Percentiles rank a stretch among this genome's conserved stretches.
phyloP scores from a whole-genome alignment of 345 rosid genomes.

The Melaleuca quinquenervia region DNA sequence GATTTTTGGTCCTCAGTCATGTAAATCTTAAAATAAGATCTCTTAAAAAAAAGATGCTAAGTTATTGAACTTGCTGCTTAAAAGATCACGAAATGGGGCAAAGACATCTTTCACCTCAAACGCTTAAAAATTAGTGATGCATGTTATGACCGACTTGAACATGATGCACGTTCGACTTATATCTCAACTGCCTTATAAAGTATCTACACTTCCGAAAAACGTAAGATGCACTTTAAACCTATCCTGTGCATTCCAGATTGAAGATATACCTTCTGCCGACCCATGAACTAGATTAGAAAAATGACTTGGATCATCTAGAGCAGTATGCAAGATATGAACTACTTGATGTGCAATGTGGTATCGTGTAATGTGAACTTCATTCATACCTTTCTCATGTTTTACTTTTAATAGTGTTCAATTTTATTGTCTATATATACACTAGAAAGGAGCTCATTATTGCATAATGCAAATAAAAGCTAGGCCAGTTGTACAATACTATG shows the following conservation, averaged over 20 bases:
- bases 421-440: neutral
- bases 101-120: neutral
- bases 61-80: neutral
- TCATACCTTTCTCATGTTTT: neutral
- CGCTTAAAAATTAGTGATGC: neutral
- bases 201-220: neutral
- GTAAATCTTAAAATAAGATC: neutral
- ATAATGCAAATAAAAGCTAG: neutral
- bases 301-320: neutral
- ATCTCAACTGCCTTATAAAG: neutral
- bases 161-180: neutral
- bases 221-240: neutral
- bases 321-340: neutral
- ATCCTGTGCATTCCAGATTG: neutral
- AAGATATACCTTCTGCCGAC: neutral
- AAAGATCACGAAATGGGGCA: neutral
- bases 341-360: neutral
- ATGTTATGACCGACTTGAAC: neutral
- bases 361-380: neutral
- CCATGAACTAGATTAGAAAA: neutral
- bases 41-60: neutral
- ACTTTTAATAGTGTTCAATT: neutral
- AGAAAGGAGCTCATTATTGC: neutral
- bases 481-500: neutral
- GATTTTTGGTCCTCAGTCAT: neutral